These are phyloP conservation scores for Suzukiozyma palmioleophila DNA, from an alignment of 1,139 yeast genomes.

Conservation along the genomic window DNA sequence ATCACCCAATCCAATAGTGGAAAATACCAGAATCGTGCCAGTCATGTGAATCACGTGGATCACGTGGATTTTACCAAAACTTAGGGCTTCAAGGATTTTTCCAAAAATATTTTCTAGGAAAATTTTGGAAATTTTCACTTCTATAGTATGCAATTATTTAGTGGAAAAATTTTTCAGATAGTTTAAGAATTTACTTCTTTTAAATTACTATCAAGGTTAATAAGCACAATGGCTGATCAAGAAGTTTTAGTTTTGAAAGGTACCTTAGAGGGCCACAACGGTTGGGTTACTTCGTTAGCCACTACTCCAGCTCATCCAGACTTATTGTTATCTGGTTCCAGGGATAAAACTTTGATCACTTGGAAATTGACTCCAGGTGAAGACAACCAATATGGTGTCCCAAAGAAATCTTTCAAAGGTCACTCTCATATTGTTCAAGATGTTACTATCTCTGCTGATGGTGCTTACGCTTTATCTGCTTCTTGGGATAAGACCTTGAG, in stretches of 20 bases:
- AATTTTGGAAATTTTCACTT: constrained; percentile 1
- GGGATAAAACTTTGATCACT: constrained; percentile 98
- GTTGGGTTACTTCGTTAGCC: constrained; percentile 98
- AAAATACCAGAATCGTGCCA: no score
- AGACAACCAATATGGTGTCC: constrained; percentile 96
- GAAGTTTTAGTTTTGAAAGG: constrained; percentile 99
- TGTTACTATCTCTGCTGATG: constrained; percentile 97
- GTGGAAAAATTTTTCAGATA: constrained; percentile 3
- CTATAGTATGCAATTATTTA: constrained; percentile 1
- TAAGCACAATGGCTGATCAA: constrained; percentile 53
- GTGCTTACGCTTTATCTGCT: constrained; percentile 96
- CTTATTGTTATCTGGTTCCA: constrained; percentile 94
- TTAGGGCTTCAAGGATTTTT: no score
- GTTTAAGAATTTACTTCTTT: constrained; percentile 1
- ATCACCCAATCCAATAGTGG: no score
- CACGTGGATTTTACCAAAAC: no score
- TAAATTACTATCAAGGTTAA: constrained; percentile 1
- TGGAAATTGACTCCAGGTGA: constrained; percentile 97
- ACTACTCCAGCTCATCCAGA: constrained; percentile 99
- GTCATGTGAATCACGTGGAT: no score
- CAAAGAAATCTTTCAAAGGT: constrained; percentile 96
- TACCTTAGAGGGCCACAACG: constrained; percentile 86
- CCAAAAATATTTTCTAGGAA: background rate
- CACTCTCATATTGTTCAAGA: constrained; percentile 99
- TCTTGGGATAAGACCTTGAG: constrained; percentile 99